Percentiles rank a stretch among this genome's conserved stretches.
These are phyloP conservation scores for Cubamyces sp. DNA, from an alignment of 768 basidiomycete species.

Conservation along the genomic window DNA sequence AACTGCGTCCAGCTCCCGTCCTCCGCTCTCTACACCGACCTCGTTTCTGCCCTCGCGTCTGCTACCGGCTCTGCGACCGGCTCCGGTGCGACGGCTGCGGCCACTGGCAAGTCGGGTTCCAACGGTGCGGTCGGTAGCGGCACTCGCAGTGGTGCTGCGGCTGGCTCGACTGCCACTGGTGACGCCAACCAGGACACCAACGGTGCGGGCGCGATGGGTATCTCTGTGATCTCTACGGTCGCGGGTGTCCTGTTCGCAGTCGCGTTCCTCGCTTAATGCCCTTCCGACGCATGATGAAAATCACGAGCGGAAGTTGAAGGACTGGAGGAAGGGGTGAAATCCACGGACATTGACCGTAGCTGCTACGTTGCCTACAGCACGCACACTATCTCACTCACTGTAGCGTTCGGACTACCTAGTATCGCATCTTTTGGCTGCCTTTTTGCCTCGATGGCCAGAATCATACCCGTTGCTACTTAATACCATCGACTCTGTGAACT, in stretches of 20 bases:
- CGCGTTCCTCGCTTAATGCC: conserved; percentile 39
- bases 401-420: conserved; percentile 21
- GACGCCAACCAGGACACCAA: conserved; percentile 21
- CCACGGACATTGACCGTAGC: conserved; percentile 3
- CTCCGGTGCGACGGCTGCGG: conserved; percentile 15
- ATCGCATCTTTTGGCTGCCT: conserved; percentile 13
- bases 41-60: conserved; percentile 15
- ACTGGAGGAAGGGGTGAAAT: conserved; percentile 4
- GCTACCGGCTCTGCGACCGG: conserved; percentile 19
- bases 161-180: conserved; percentile 22
- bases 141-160: conserved; percentile 9
- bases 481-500: conserved; percentile 1
- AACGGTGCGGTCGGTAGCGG: conserved; percentile 18
- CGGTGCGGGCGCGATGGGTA: conserved; percentile 27
- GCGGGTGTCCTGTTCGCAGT: conserved; percentile 41
- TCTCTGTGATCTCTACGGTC: conserved; percentile 38
- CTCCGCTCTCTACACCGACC: conserved; percentile 39
- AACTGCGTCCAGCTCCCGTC: conserved; percentile 47
- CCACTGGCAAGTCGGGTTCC: conserved; percentile 26
- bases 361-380: conserved; percentile 3
- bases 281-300: conserved; percentile 1
- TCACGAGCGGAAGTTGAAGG: conserved; percentile 15
- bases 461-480: conserved; percentile 23
- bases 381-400: conserved; percentile 11
- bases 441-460: background rate